These are phyloP conservation scores for Cryphonectria radicalis DNA, from an alignment of 2,329 filamentous ascomycete species.

Conservation along the genomic window DNA sequence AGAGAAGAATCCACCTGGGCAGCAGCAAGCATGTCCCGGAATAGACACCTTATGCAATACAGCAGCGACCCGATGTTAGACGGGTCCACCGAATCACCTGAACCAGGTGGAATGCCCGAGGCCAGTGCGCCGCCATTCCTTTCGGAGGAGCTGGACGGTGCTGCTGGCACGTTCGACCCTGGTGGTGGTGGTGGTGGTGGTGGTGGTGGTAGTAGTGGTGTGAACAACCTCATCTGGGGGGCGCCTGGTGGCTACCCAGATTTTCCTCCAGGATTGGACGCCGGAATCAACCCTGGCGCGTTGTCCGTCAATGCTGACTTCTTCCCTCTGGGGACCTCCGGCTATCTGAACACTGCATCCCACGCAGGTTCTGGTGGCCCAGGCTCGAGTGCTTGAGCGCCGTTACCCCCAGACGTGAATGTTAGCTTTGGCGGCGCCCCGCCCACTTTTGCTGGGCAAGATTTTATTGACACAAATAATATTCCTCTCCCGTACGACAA, in stretches of 20 bases:
- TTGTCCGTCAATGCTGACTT: not conserved
- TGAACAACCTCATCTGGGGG: not conserved
- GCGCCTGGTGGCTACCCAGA: not conserved
- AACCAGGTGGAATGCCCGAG: not conserved
- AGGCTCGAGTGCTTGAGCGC: not conserved
- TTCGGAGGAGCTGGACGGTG: not conserved
- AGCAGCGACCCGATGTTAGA: not conserved
- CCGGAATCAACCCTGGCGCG: not conserved
- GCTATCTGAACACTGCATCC: not conserved
- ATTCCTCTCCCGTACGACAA: not conserved
- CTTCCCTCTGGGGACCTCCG: not conserved
- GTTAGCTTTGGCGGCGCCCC: not conserved
- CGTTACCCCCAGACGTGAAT: not conserved
- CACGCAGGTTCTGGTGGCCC: not conserved
- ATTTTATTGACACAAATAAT: not conserved
- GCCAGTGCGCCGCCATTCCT: not conserved
- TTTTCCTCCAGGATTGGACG: not conserved
- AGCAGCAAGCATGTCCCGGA: not conserved
- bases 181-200: not conserved
- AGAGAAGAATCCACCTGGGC: not conserved
- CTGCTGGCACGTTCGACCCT: not conserved
- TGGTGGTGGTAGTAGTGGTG: not conserved
- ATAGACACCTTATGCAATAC: not conserved
- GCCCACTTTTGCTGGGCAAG: not conserved
- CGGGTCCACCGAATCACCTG: conserved; percentile 1